Percentiles rank a stretch among this genome's conserved stretches.
phyloP scores from a whole-genome alignment of 202 grass and related monocot species.

The Setaria italica region DNA sequence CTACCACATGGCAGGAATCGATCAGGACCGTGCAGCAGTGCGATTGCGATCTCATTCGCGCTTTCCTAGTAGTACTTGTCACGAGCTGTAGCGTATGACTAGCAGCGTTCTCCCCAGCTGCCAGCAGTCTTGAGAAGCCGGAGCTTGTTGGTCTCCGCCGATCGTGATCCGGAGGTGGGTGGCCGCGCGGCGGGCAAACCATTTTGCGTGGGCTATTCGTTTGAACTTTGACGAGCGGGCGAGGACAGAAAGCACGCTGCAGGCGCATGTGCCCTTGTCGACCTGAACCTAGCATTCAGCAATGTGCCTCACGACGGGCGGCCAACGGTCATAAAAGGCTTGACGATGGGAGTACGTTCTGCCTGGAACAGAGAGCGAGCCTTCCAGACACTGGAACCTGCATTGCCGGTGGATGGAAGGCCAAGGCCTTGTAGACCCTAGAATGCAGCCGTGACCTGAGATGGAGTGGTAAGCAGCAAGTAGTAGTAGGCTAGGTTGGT shows the following conservation, averaged over 20 bases:
- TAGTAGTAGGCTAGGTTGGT: too few relatives aligned
- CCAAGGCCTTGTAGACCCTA: too few relatives aligned
- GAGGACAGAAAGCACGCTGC: neutral
- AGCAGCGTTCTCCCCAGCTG: neutral
- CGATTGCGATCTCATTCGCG: too few relatives aligned
- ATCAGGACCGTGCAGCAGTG: neutral
- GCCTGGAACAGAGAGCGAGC: neutral
- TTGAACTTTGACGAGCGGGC: too few relatives aligned
- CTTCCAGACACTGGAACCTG: neutral
- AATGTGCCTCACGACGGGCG: neutral
- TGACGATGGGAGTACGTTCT: neutral
- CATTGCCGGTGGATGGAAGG: too few relatives aligned
- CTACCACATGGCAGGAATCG: neutral
- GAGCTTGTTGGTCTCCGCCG: neutral
- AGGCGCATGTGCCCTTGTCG: conserved; percentile 17
- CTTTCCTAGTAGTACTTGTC: too few relatives aligned
- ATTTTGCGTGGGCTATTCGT: neutral
- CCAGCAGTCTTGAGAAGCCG: neutral
- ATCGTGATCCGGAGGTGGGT: neutral
- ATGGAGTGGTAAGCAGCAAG: too few relatives aligned
- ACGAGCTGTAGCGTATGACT: too few relatives aligned
- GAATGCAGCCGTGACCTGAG: too few relatives aligned
- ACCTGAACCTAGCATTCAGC: neutral
- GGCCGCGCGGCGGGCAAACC: neutral
- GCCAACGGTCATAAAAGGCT: neutral